A percentile compares a stretch with the other conserved stretches of the same genome.
Evolutionary conservation across 2,329 filamentous ascomycete genomes (phyloP).

Genomic region (Fusarium sp.): DNA sequence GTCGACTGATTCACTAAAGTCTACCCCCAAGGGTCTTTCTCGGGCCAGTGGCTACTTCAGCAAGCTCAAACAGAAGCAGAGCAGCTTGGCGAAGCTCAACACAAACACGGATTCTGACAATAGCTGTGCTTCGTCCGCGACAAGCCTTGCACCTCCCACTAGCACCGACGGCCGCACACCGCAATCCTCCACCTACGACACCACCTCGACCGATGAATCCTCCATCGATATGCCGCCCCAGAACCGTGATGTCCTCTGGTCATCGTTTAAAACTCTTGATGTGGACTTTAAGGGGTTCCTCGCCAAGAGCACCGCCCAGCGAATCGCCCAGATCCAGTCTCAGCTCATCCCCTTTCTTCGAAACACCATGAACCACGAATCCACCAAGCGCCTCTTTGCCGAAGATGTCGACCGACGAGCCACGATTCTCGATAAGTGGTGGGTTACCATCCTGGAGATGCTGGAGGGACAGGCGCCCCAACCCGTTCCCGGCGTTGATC

Average conservation of each 20-base stretch:
- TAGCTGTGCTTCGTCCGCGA: slow-evolving; percentile 60
- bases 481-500: slow-evolving; percentile 84
- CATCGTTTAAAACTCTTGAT: slow-evolving; percentile 65
- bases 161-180: slow-evolving; percentile 51
- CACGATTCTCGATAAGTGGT: slow-evolving; percentile 89
- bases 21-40: slow-evolving; percentile 52
- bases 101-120: slow-evolving; percentile 52
- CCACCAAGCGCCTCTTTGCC: slow-evolving; percentile 71
- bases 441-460: slow-evolving; percentile 84
- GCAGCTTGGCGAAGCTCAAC: slow-evolving; percentile 52
- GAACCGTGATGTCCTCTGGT: slow-evolving; percentile 65
- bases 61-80: slow-evolving; percentile 60
- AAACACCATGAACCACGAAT: slow-evolving; percentile 74
- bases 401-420: slow-evolving; percentile 86
- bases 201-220: slow-evolving; percentile 56
- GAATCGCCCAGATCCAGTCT: slow-evolving; percentile 78
- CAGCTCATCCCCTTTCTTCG: slow-evolving; percentile 81
- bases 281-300: slow-evolving; percentile 68
- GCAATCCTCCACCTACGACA: slow-evolving; percentile 53
- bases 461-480: slow-evolving; percentile 75
- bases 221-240: slow-evolving; percentile 55
- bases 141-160: slow-evolving; percentile 55
- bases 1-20: slow-evolving; percentile 49
- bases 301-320: slow-evolving; percentile 76
- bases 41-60: slow-evolving; percentile 61